Conservation (phyloP, 129 eudicot genomes). For the Centrapalus pauciflorus region DNA sequence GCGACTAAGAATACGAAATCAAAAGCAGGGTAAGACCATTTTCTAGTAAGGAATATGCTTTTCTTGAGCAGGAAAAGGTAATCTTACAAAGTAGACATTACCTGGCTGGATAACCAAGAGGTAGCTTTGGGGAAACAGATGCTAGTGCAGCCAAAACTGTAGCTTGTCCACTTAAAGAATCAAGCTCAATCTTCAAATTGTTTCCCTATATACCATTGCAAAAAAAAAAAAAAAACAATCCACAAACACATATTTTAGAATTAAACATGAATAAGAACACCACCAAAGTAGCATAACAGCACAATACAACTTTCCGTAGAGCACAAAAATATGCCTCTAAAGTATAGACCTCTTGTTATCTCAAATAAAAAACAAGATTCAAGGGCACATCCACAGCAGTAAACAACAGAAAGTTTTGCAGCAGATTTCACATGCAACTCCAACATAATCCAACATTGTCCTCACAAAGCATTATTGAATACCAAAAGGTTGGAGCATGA, state of each 20-base stretch:
- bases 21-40: background rate
- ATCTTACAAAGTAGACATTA: conserved; percentile 22
- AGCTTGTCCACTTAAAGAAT: conserved; percentile 90
- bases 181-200: conserved; percentile 69
- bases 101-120: conserved; percentile 99
- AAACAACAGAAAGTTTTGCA: background rate
- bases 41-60: background rate
- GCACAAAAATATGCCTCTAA: background rate
- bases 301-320: conserved; percentile 1
- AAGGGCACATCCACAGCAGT: background rate
- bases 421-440: background rate
- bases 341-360: conserved; percentile 3
- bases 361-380: conserved; percentile 2
- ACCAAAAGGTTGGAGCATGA: background rate
- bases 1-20: background rate
- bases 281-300: background rate
- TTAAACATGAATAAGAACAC: background rate
- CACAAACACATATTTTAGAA: background rate
- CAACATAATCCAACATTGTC: background rate
- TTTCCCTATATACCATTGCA: conserved; percentile 48
- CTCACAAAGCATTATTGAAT: background rate
- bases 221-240: conserved; percentile 16
- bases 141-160: conserved; percentile 92
- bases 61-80: background rate
- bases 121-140: conserved; percentile 78